Conservation (phyloP, 371 early-diverging fungal species). For the Apophysomyces sp. region DNA sequence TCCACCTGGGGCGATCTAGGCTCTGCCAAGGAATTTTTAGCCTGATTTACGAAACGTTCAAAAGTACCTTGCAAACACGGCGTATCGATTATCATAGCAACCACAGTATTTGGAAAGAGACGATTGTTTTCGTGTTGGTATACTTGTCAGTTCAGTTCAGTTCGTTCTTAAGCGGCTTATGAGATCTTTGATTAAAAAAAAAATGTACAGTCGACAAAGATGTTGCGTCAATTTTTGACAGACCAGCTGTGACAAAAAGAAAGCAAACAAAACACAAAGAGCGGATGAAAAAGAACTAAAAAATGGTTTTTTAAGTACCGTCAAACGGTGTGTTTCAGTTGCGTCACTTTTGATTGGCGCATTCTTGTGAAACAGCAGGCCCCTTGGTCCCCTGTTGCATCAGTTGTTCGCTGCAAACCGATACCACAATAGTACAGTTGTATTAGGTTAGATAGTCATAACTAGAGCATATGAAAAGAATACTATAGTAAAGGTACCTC, state of each 20-base stretch:
- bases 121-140: neutral
- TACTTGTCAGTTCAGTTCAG: neutral
- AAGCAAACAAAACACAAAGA: constrained; percentile 1
- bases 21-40: neutral
- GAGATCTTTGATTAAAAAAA: neutral
- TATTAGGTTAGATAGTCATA: neutral
- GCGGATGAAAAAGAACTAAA: constrained; percentile 1
- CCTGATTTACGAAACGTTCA: neutral
- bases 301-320: neutral
- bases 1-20: neutral
- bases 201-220: neutral
- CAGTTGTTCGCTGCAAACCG: neutral
- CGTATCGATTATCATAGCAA: constrained; percentile 1
- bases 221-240: constrained; percentile 3
- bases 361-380: constrained; percentile 1
- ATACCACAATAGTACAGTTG: neutral
- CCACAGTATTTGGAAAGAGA: neutral
- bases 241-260: constrained; percentile 4
- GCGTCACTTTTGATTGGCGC: neutral
- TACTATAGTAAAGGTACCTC: too few species aligned
- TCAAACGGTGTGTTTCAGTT: constrained; percentile 1
- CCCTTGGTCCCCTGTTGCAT: neutral
- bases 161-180: neutral
- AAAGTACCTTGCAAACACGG: neutral
- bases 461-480: too few species aligned